Base-by-base conservation (phyloP, 2,329 filamentous ascomycete genomes). In the Apiospora marii region DNA sequence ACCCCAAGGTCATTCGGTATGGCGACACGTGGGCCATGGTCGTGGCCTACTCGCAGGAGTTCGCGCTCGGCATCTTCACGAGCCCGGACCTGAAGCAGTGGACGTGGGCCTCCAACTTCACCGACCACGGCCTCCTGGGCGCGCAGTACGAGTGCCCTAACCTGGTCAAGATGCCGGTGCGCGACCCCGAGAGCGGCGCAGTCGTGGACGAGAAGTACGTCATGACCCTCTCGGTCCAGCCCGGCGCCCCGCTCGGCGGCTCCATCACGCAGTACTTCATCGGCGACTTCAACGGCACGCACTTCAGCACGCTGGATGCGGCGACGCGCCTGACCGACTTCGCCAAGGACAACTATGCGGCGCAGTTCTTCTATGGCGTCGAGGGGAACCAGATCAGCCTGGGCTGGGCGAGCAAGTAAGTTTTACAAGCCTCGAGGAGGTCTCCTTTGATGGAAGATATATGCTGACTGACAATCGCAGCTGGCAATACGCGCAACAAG, bases 61-160 rank as follows among this genome's bases (percentile, higher is more conserved):
- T 88, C 74, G 81, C 84, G 13, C 83, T 92, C 64, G 89, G 88
- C n/a, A 85, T 92, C 74, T 92, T 85, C 79, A 91, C 89, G 1
- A 91, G 89, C 1, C 82, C 86, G 0, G 85, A 92, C 76, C 81
- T 92, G 8, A 88, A 85, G 67, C 80, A 85, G 10, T 93, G 91
- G 91, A 88, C 84, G 48, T 84, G 85, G 53, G 85, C 84, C 14
- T 88, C 87, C 72, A 92, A 92, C 78, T 91, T 92, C 77, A 85
- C 87, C 3, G 81, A 85, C 72, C 80, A 85, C 67, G 88, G 86
- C 22, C 81, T 89, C 2, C 83, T 87, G 3, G 90, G 87, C 6
- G 76, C 86, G 0, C 88, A 91, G 76, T 92, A 90, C 76, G 91
- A 92, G 79, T 92, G 90, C 70, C 90, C 91, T 0, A 92, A 91